These are phyloP conservation scores for Carex parvula DNA, from an alignment of 176 grass and related monocot species.

Conservation along the genomic window DNA sequence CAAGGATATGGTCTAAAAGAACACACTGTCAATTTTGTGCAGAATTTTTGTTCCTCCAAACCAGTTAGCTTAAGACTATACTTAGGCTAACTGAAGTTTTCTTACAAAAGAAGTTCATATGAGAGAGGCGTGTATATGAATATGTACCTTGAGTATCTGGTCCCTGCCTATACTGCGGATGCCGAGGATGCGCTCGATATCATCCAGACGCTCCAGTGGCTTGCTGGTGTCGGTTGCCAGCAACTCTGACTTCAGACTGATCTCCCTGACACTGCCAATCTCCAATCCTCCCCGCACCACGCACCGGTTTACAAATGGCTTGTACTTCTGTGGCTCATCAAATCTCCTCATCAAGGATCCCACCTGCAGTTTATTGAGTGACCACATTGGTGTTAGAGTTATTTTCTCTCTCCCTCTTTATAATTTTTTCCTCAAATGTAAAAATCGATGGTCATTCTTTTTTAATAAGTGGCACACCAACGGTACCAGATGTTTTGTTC, in stretches of 20 bases:
- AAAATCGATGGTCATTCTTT: background rate
- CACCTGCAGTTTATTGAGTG: constrained; percentile 36
- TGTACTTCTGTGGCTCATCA: constrained; percentile 88
- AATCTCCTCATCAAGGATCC: constrained; percentile 89
- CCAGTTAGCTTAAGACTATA: background rate
- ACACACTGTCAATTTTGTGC: background rate
- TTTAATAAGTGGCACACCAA: too few species aligned
- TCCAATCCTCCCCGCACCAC: constrained; percentile 46
- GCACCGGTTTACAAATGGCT: constrained; percentile 89
- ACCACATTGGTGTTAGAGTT: background rate
- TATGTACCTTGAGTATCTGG: constrained; percentile 7
- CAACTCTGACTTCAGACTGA: constrained; percentile 82
- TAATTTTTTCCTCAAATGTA: background rate
- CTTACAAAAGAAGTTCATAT: background rate
- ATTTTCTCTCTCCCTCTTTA: background rate
- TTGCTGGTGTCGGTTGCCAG: constrained; percentile 28
- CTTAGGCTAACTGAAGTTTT: background rate
- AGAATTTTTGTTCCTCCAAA: background rate
- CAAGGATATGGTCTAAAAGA: background rate
- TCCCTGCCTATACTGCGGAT: constrained; percentile 21
- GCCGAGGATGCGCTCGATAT: constrained; percentile 21
- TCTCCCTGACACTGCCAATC: constrained; percentile 82
- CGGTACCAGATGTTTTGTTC: too few species aligned
- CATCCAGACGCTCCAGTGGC: constrained; percentile 29
- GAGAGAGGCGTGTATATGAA: background rate